Evolutionary conservation across 352 stramenopile species (phyloP), one percentile per base, ranked within the genome.

Genomic region (Phytopythium ostracodes): DNA sequence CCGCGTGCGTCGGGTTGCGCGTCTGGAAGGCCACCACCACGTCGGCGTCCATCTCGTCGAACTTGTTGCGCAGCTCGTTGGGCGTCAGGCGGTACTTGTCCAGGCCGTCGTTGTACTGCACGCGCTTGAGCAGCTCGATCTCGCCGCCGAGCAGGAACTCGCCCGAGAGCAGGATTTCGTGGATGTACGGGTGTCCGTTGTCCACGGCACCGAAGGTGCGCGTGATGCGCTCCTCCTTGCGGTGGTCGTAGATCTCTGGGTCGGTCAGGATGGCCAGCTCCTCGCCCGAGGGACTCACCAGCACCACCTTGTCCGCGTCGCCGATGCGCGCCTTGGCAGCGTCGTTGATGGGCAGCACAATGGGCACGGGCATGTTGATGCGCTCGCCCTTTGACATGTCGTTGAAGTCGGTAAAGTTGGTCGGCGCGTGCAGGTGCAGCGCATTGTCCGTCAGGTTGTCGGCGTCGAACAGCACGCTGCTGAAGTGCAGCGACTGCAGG

Each of bases 1-100:
- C 97, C 4, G 96, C 91, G 71, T 99, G 97, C 15, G 97, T 99
- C 36, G 97, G 97, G 72, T 99, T 99, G 53, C 96, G 79, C 22
- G 97, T 99, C 77, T 99, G 96, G 73, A 99, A 99, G 27, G 97
- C 97, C 49, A 98, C 96, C 31, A 99, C 96, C 2, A 98, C 97
- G 72, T 99, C 97, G 0, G 97, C 96, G 40, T 89, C 84, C 80
- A 98, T 97, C 11, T 89, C 76, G 40, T 98, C 82, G 68, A 99
- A 99, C 66, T 97, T 87, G 36, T 88, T 77, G 56, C 96, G 91
- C 38, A 99, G 71, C 64, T 99, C 96, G 4, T 63, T 89, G 2
- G 93, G 91, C 14, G 97, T 98, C 56, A 99, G 84, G 33, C 97
- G 91, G 77, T 97, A 99, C 71, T 98, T 65, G 72, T 99, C 97